Evolutionary conservation across 2,329 filamentous ascomycete genomes (phyloP), one percentile per base, ranked within the genome.

Genomic region (Purpureocillium lavendulum): DNA sequence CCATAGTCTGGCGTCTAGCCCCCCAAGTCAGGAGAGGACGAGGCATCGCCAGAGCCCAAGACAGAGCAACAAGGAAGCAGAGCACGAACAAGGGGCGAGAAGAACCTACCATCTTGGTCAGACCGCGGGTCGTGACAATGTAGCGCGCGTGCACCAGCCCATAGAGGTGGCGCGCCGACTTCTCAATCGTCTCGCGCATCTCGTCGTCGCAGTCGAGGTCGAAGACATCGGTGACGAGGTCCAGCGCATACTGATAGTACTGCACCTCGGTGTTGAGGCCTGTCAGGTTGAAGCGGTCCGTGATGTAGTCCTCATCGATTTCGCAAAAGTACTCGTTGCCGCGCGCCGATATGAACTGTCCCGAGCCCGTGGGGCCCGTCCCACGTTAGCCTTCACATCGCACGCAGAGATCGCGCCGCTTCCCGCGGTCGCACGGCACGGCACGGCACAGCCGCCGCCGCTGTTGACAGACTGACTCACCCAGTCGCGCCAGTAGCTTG

Each of bases 261-360:
- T 95, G 87, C 12, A 98, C 92, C 61, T 98, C 92, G 29, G 87
- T 90, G 66, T 97, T 96, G 37, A 98, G 77, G 30, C 92, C 92
- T 1, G 92, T 98, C 45, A 98, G 72, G 66, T 98, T 98, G 76
- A 98, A 98, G 37, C 92, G 82, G 62, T 98, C 92, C 38, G 89
- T 97, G 35, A 98, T 75, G 64, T 98, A 98, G 56, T 98, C 92
- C 62, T 98, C 92, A 64, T 98, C 92, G 55, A 98, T 97, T 61
- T 98, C 92, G 76, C 92, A 98, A 57, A 97, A 98, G 67, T 98
- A 98, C 62, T 98, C 92, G 66, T 98, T 97, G 49, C 92, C 92
- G 40, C 92, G 80, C 6, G 89, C 95, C 4, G 90, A 96, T 55
- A 97, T 96, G 63, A 98, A 98, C 92, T 98, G 29, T 12, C 7